phyloP scores from a whole-genome alignment of 1,139 yeast genomes.

The Magnusiomyces ingens region DNA sequence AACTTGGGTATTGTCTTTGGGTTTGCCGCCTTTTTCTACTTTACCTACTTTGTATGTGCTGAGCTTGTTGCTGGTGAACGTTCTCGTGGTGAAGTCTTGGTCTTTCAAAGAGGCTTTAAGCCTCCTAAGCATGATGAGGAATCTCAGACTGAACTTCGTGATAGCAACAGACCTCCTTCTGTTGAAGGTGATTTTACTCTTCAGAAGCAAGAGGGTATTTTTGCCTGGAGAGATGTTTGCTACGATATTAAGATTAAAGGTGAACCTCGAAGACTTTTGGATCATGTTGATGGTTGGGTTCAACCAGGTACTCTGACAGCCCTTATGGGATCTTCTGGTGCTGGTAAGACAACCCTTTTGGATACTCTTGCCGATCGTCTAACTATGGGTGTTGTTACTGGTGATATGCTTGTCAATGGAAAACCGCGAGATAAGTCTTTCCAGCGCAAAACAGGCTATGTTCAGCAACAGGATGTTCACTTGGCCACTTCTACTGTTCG shows the following conservation, averaged over 20 bases:
- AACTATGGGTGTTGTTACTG: slow-evolving; percentile 65
- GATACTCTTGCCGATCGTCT: slow-evolving; percentile 69
- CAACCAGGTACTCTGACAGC: slow-evolving; percentile 66
- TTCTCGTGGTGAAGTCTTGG: slow-evolving; percentile 70
- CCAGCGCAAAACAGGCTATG: slow-evolving; percentile 73
- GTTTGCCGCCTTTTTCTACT: slow-evolving; percentile 46
- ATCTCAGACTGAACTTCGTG: slow-evolving; percentile 9
- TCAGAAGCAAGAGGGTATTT: slow-evolving; percentile 37
- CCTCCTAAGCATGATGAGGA: not conserved
- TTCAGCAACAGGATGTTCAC: slow-evolving; percentile 72
- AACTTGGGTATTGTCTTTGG: slow-evolving; percentile 61
- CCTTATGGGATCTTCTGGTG: slow-evolving; percentile 77
- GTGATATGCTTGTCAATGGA: slow-evolving; percentile 65
- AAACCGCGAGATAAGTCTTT: slow-evolving; percentile 56
- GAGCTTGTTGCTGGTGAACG: slow-evolving; percentile 64
- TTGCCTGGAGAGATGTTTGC: slow-evolving; percentile 69
- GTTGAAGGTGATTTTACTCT: slow-evolving; percentile 13
- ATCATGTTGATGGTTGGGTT: slow-evolving; percentile 70
- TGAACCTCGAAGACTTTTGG: slow-evolving; percentile 48
- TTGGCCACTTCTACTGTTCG: slow-evolving; percentile 62
- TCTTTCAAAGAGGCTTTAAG: slow-evolving; percentile 39
- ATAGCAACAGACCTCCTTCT: slow-evolving; percentile 26
- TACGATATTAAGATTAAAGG: slow-evolving; percentile 57
- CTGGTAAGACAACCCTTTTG: slow-evolving; percentile 68
- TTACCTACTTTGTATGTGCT: slow-evolving; percentile 46